Base-by-base conservation (phyloP, 805 yeast genomes). In the Candida easanensis region DNA sequence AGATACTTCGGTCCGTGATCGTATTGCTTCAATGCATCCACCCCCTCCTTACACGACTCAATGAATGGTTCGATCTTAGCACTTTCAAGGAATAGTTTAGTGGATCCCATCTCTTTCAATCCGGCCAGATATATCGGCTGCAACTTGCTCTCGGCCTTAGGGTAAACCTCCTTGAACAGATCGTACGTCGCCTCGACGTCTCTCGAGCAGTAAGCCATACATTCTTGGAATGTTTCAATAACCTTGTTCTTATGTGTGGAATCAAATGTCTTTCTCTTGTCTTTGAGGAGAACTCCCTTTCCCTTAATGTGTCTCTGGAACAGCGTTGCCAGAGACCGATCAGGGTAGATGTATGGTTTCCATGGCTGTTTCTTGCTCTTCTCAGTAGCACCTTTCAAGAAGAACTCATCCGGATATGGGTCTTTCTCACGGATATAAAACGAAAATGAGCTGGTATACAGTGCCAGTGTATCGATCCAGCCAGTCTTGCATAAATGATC, bases 401-500 rank as follows among this genome's bases (percentile, higher is more conserved):
- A 37, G 31, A 40, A 45, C 28, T 40, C 44, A 15, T 40, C 38
- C 2, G n/a, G 3, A 7, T 8, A 16, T 6, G n/a, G n/a, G 4
- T 23, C 14, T 14, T 20, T 19, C 18, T 32, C 23, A n/a, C n/a
- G 35, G 17, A 35, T 26, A 18, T 22, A 27, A 4, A 32, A 16
- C 3, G 23, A 19, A 4, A 31, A 25, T 18, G 8, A 31, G 20
- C 53, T 45, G 8, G 49, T 47, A 9, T 44, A 97, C 19, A 90
- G 66, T 1, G 96, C 83, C 86, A 89, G 83, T 1, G 93, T 88
- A 61, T 90, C 98, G 44, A 91, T 51, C 57, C 70, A 90, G 60
- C 86, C 87, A 4, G 85, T 83, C 48, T 81, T 77, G 25, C 25
- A 22, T 1, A 91, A 70, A 33, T 68, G 73, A 20, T 68, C 3